phyloP scores from a whole-genome alignment of 2,329 filamentous ascomycete genomes.

The Fonsecaea multimorphosa region DNA sequence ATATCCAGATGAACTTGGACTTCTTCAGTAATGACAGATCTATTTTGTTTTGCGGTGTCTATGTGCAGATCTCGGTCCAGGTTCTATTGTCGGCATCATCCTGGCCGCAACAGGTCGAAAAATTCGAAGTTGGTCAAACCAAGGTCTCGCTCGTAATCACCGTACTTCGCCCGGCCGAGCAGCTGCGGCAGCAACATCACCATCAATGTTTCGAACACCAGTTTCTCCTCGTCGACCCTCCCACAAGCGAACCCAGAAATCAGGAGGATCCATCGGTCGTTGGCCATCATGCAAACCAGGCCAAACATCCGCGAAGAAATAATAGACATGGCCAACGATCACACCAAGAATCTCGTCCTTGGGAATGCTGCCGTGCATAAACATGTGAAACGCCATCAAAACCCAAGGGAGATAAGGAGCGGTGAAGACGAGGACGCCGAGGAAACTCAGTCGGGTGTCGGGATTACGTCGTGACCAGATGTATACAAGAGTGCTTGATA shows the following conservation, averaged over 20 bases:
- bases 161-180: slow-evolving; percentile 46
- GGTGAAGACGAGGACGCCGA: slow-evolving; percentile 87
- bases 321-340: slow-evolving; percentile 94
- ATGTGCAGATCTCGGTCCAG: background rate
- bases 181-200: slow-evolving; percentile 64
- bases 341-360: slow-evolving; percentile 97
- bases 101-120: background rate
- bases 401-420: slow-evolving; percentile 97
- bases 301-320: slow-evolving; percentile 97
- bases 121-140: background rate
- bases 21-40: background rate
- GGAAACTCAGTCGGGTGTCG: slow-evolving; percentile 84
- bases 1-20: background rate
- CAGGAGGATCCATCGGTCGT: slow-evolving; percentile 84
- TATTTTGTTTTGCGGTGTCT: background rate
- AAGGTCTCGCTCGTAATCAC: slow-evolving; percentile 10
- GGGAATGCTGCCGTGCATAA: slow-evolving; percentile 87
- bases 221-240: slow-evolving; percentile 58
- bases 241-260: slow-evolving; percentile 88
- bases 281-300: slow-evolving; percentile 85
- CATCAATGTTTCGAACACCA: slow-evolving; percentile 61
- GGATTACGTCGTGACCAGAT: slow-evolving; percentile 97
- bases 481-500: slow-evolving; percentile 93
- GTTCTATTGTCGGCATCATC: background rate
- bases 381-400: slow-evolving; percentile 85